Percentiles rank a stretch among this genome's conserved stretches.
Conservation (phyloP, 768 basidiomycete species). For the Boletellus ananas region DNA sequence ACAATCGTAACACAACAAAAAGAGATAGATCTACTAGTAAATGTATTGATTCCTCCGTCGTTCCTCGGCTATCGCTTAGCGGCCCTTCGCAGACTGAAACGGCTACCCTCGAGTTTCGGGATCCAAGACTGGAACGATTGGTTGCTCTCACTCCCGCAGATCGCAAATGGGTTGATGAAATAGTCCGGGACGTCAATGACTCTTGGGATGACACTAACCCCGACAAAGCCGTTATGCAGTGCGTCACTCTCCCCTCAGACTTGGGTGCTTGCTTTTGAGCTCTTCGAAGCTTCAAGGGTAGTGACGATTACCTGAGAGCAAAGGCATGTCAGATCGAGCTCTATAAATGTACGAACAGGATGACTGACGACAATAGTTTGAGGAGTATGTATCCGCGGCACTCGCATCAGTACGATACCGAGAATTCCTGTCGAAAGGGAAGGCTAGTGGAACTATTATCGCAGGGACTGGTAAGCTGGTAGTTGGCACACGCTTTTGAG, state of each 20-base stretch:
- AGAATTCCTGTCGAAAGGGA: conserved; percentile 74
- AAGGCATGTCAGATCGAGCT: conserved; percentile 48
- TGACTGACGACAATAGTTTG: conserved; percentile 46
- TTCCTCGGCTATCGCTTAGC: conserved; percentile 1
- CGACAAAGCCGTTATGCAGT: conserved; percentile 60
- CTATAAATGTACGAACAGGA: neutral
- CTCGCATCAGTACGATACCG: conserved; percentile 87
- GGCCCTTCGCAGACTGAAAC: conserved; percentile 68
- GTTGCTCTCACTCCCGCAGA: conserved; percentile 87
- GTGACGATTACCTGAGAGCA: conserved; percentile 88
- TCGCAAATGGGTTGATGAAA: conserved; percentile 97
- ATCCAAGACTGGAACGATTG: conserved; percentile 73
- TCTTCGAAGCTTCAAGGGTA: conserved; percentile 78
- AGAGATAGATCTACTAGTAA: conserved; percentile 87
- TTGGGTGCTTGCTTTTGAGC: neutral
- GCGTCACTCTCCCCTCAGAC: conserved; percentile 26
- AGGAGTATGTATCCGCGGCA: conserved; percentile 90
- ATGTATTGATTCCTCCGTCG: conserved; percentile 42
- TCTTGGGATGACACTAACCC: conserved; percentile 70
- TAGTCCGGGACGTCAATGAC: conserved; percentile 81
- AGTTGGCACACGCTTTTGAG: neutral
- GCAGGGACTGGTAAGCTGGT: conserved; percentile 48
- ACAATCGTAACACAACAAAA: conserved; percentile 91
- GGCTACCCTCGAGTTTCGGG: conserved; percentile 80
- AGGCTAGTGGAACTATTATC: conserved; percentile 60